Evolutionary conservation across 2,329 filamentous ascomycete genomes (phyloP), one percentile per base, ranked within the genome.

Genomic region (Beauveria pseudobassiana): DNA sequence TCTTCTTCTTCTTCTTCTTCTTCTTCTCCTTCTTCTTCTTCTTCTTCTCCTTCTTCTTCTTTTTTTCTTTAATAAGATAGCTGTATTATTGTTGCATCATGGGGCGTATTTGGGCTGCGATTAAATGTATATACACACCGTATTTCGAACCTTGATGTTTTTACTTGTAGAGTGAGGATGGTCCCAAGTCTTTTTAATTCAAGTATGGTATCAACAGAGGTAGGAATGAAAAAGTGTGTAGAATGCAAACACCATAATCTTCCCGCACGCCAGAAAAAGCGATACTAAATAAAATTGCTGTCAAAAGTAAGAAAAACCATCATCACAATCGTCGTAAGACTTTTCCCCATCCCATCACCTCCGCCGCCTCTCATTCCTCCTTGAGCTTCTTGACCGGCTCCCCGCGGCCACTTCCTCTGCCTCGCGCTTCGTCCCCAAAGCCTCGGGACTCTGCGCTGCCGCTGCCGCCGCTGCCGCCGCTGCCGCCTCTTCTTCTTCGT

Each of bases 391-490:
- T 85, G 42, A 69, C 70, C 38, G 70, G 64, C 48, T 72, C 72
- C 10, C 71, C 26, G 77, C 75, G 0, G 78, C 72, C 2, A 78
- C 75, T 24, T 80, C 78, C 2, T 81, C 80, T 0, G 82, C 83
- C 63, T 84, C 82, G 42, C 83, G 77, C 70, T 87, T 87, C 2
- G 80, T 74, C n/a, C 76, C 76, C 24, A 69, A 67, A 46, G 74
- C 73, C 62, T 73, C 72, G 3, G 69, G 65, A 48, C 67, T 55
- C 5, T 71, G 69, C 54, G 43, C 3, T n/a, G 24, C 26, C 42
- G 64, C 73, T 72, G 61, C 71, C 69, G 10, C 66, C 69, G 8
- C 65, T 71, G 14, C 71, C 69, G 22, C 22, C 54, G 43, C 71
- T 69, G 10, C 66, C 69, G 8, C 65, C 71, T 12, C 71, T 69